These are phyloP conservation scores for Brassica juncea DNA, from an alignment of 345 rosid genomes.

Conservation along the genomic window DNA sequence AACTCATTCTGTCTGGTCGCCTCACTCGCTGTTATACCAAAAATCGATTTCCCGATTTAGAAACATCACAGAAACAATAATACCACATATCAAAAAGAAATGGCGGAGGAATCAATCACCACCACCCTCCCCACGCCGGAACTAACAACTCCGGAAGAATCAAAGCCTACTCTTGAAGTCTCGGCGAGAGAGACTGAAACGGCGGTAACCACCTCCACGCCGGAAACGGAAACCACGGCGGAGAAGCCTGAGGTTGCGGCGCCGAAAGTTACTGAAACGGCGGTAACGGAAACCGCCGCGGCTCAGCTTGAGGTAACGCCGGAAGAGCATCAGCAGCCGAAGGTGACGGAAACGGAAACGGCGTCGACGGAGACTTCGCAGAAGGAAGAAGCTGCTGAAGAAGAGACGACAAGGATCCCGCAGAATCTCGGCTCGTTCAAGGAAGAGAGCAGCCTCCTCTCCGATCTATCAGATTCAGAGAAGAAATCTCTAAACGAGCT, in stretches of 20 bases:
- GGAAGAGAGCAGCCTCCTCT: conserved; percentile 65
- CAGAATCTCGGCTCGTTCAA: conserved; percentile 57
- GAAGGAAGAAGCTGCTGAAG: conserved; percentile 6
- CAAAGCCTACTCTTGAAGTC: conserved; percentile 30
- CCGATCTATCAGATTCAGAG: conserved; percentile 63
- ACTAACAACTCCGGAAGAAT: background rate
- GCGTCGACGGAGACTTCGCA: conserved; percentile 42
- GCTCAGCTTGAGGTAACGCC: background rate
- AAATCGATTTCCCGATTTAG: conserved; percentile 4
- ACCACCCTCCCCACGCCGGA: conserved; percentile 11
- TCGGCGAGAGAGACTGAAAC: background rate
- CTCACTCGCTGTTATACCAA: background rate
- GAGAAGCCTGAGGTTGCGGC: conserved; percentile 6
- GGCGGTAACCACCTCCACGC: background rate
- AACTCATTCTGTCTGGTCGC: conserved; percentile 7
- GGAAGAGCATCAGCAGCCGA: conserved; percentile 34
- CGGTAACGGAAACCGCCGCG: background rate
- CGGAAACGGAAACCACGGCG: conserved; percentile 22
- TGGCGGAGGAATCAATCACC: conserved; percentile 42
- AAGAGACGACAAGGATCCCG: conserved; percentile 38
- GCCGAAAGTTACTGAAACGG: conserved; percentile 19
- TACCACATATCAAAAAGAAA: conserved; percentile 10
- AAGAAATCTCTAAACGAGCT: conserved; percentile 54
- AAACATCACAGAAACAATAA: background rate
- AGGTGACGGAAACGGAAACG: conserved; percentile 34